Conservation (phyloP, 495 filamentous ascomycete genomes). For the Physcia stellaris region DNA sequence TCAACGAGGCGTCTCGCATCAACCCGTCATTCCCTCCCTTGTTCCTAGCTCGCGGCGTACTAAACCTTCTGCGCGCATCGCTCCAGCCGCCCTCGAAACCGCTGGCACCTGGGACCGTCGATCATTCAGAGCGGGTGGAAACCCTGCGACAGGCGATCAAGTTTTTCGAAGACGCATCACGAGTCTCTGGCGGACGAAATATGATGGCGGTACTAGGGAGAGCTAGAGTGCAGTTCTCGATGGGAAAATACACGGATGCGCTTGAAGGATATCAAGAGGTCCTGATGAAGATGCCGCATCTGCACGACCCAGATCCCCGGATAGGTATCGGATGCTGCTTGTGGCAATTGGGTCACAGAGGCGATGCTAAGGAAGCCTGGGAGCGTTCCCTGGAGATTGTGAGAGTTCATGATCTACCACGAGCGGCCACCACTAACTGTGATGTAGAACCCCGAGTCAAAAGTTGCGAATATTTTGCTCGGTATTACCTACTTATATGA, state of each 20-base stretch:
- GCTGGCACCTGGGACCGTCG: slow-evolving; percentile 41
- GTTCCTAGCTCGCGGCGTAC: slow-evolving; percentile 80
- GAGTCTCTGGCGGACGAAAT: slow-evolving; percentile 69
- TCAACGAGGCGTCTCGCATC: slow-evolving; percentile 90
- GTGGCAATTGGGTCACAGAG: slow-evolving; percentile 88
- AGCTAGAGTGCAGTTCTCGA: slow-evolving; percentile 67
- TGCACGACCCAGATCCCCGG: slow-evolving; percentile 88
- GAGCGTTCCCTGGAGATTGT: slow-evolving; percentile 68
- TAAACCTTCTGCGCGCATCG: slow-evolving; percentile 77
- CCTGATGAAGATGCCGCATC: slow-evolving; percentile 64
- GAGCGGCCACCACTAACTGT: slow-evolving; percentile 2
- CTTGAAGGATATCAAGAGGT: slow-evolving; percentile 77
- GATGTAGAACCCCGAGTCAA: slow-evolving; percentile 63
- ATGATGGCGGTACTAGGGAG: slow-evolving; percentile 83
- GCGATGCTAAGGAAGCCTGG: slow-evolving; percentile 82
- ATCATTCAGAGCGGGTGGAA: slow-evolving; percentile 63
- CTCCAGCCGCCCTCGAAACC: slow-evolving; percentile 62
- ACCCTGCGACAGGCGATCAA: slow-evolving; percentile 70
- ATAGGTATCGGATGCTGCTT: slow-evolving; percentile 92
- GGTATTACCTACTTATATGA: slow-evolving; percentile 77
- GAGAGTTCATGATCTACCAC: slow-evolving; percentile 6
- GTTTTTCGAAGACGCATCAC: slow-evolving; percentile 83
- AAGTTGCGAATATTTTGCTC: slow-evolving; percentile 79
- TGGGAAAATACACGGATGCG: slow-evolving; percentile 71
- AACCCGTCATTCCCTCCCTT: slow-evolving; percentile 82